Percentiles rank a stretch among this genome's conserved stretches.
Conservation (phyloP, 2,329 filamentous ascomycete genomes). For the Ophiostoma angusticollis region DNA sequence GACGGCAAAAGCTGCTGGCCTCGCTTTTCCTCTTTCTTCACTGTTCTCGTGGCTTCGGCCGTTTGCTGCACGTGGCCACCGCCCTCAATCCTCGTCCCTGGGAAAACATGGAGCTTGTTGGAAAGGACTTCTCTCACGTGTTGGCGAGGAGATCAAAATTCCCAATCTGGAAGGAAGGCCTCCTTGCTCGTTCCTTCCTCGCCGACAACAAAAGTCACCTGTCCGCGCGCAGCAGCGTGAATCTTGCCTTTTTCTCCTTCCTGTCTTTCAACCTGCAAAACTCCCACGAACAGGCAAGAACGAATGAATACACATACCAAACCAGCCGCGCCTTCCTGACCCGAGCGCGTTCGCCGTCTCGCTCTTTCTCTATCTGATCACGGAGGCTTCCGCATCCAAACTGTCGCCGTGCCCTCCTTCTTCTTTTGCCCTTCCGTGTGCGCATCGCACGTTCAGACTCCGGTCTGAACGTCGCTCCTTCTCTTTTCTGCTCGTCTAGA, state of each 20-base stretch:
- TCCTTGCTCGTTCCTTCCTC: constrained; percentile 5
- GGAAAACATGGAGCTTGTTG: no score
- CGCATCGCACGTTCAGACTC: not conserved
- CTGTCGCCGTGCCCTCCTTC: not conserved
- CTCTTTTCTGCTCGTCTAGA: not conserved
- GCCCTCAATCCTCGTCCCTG: no score
- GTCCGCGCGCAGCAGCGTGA: not conserved
- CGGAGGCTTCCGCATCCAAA: no score
- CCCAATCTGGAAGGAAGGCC: constrained; percentile 2
- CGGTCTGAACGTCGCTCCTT: not conserved
- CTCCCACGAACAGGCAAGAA: not conserved
- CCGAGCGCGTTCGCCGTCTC: not conserved
- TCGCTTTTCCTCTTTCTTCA: not conserved
- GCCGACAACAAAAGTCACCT: not conserved
- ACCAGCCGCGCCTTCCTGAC: constrained; percentile 7
- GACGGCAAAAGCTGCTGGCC: not conserved
- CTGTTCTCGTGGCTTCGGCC: not conserved
- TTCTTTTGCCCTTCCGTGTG: not conserved
- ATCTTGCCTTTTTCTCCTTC: constrained; percentile 1
- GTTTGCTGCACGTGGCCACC: no score
- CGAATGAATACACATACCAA: not conserved
- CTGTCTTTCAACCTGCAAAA: no score
- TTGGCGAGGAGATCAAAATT: not conserved
- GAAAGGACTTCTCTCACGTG: not conserved
- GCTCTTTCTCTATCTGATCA: no score